These are phyloP conservation scores for Salmacisia buchloeana DNA, from an alignment of 1,284 basidiomycete species.

Conservation along the genomic window DNA sequence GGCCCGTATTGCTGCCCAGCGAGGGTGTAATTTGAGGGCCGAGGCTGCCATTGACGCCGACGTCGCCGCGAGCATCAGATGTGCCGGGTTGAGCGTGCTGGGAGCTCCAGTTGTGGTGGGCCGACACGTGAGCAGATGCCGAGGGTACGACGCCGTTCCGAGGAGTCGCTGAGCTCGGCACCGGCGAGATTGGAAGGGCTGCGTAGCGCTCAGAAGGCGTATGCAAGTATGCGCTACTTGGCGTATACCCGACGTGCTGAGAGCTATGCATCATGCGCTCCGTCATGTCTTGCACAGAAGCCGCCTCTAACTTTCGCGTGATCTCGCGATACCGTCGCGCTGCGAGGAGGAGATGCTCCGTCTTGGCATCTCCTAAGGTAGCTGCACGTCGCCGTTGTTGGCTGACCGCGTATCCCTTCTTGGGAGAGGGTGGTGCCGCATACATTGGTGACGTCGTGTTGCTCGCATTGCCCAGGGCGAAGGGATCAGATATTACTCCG, in stretches of 20 bases:
- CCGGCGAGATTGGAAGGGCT: too few species aligned
- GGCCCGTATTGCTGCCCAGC: neutral
- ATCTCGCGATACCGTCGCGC: slow-evolving; percentile 44
- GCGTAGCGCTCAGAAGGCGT: too few species aligned
- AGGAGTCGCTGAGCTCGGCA: too few species aligned
- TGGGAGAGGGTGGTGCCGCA: too few species aligned
- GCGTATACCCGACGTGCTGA: too few species aligned
- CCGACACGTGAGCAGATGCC: too few species aligned
- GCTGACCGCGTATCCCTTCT: slow-evolving; percentile 9
- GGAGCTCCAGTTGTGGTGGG: too few species aligned
- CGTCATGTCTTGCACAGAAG: neutral
- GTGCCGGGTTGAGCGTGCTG: too few species aligned
- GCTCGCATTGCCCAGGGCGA: neutral
- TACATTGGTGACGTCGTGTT: too few species aligned
- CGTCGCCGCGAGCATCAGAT: neutral
- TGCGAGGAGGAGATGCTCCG: slow-evolving; percentile 52
- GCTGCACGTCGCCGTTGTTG: slow-evolving; percentile 26
- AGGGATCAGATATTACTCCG: neutral
- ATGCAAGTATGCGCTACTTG: too few species aligned
- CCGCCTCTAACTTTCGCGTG: neutral
- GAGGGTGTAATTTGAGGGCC: neutral
- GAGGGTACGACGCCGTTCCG: too few species aligned
- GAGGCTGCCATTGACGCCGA: neutral
- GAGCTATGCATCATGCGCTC: too few species aligned
- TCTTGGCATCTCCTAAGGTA: slow-evolving; percentile 53